Base-by-base conservation (phyloP, 148 eudicot species). In the Agrostemma githago region DNA sequence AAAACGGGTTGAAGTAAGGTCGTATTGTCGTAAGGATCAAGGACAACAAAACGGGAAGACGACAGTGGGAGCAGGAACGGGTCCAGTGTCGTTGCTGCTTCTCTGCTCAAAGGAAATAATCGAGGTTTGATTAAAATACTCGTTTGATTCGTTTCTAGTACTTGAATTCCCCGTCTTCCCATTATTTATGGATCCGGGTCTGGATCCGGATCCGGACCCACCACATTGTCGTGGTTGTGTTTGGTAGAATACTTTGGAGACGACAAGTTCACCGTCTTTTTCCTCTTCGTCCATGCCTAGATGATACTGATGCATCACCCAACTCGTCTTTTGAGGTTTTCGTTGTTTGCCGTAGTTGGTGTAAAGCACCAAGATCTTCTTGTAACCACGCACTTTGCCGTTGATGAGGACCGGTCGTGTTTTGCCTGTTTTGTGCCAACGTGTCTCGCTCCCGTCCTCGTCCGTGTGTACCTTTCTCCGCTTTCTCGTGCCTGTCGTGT, bases 221-320 rank as follows among this genome's bases (percentile, higher is more conserved):
- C 34, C 34, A 62, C 90, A 87, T 75, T 87, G 86, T 78, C 89
- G 72, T 41, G 89, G 89, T 26, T 86, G 89, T 44, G 89, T 86
- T 56, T 86, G 89, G 78, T 81, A 87, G 71, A 87, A 87, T 6
- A 87, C 86, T 61, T 87, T 87, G 15, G 90, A 85, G 46, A 85
- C 88, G 14, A 85, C 86, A 1, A 87, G 62, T 16, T 87, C 90
- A 2, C 90, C 90, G 8, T 87, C 90, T 63, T 65, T 83, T 58
- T 87, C 90, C 40, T 87, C 90, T 20, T 83, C 90, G 3, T 82
- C 79, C 26, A 80, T 70, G 42, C 90, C 90, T 2, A 87, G 74
- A 56, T 87, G 90, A 73, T 87, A 87, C 59, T 87, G 90, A 63
- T 87, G 90, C 90, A 87, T 87, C 12, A 87, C 90, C 90, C 90